These are phyloP conservation scores for Spathaspora girioi DNA, from an alignment of 805 yeast species.

Conservation along the genomic window DNA sequence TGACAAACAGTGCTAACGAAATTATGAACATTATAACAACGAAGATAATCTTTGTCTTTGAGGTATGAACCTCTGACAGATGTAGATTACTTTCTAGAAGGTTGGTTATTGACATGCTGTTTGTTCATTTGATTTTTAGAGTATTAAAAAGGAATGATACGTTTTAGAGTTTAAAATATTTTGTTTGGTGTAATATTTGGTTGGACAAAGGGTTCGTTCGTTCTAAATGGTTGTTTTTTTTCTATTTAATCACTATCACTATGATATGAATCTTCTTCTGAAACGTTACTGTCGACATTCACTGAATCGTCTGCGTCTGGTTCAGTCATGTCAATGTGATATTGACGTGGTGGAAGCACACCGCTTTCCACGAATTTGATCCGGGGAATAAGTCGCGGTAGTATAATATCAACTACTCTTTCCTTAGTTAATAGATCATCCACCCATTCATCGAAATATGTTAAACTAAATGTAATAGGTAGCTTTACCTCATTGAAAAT, in stretches of 20 bases:
- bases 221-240: background rate
- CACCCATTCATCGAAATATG: constrained; percentile 69
- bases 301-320: constrained; percentile 16
- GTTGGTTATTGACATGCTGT: constrained; percentile 31
- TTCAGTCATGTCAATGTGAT: constrained; percentile 17
- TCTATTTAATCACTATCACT: constrained; percentile 38
- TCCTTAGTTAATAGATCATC: constrained; percentile 56
- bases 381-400: constrained; percentile 58
- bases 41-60: constrained; percentile 35
- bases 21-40: constrained; percentile 29
- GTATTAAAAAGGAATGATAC: background rate
- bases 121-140: background rate
- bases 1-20: constrained; percentile 56
- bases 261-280: constrained; percentile 17
- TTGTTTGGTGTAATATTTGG: background rate
- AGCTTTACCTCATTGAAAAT: constrained; percentile 10
- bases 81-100: constrained; percentile 13
- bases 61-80: constrained; percentile 18
- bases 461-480: constrained; percentile 31
- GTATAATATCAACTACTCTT: constrained; percentile 67
- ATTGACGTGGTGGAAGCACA: constrained; percentile 34
- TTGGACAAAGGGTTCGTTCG: background rate
- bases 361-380: constrained; percentile 40
- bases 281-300: constrained; percentile 15
- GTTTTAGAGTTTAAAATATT: background rate